phyloP scores from a whole-genome alignment of 768 basidiomycete species.

The Amanita brunnescens region DNA sequence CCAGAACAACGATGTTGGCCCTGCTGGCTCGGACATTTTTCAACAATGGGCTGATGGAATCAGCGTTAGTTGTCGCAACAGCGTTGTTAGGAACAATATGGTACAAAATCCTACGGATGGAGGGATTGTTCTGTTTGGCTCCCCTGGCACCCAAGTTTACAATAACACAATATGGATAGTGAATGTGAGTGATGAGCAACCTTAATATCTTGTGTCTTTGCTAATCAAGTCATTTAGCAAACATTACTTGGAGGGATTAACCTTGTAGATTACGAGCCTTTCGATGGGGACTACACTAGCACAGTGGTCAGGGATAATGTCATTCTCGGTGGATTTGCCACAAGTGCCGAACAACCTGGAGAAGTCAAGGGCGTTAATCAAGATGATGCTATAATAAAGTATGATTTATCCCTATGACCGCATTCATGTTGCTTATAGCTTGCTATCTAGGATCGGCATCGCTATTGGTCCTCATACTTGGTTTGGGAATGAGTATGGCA shows the following conservation, averaged over 20 bases:
- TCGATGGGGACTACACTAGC: slow-evolving; percentile 52
- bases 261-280: slow-evolving; percentile 66
- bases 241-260: slow-evolving; percentile 73
- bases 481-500: slow-evolving; percentile 51
- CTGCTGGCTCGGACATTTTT: slow-evolving; percentile 55
- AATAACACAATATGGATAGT: slow-evolving; percentile 73
- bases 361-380: slow-evolving; percentile 46
- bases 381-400: slow-evolving; percentile 66
- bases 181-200: slow-evolving; percentile 34
- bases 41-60: slow-evolving; percentile 81
- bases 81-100: slow-evolving; percentile 57
- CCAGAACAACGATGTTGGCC: slow-evolving; percentile 80
- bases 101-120: slow-evolving; percentile 71
- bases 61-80: slow-evolving; percentile 59
- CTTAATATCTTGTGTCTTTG: slow-evolving; percentile 1
- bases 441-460: slow-evolving; percentile 54
- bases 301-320: slow-evolving; percentile 60
- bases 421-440: neutral
- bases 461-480: slow-evolving; percentile 72
- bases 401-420: slow-evolving; percentile 14
- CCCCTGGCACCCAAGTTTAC: slow-evolving; percentile 62
- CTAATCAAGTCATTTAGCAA: slow-evolving; percentile 28
- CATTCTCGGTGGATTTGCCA: slow-evolving; percentile 64
- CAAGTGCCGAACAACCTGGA: slow-evolving; percentile 27
- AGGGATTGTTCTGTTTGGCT: slow-evolving; percentile 70